phyloP scores from a whole-genome alignment of 345 rosid species.

The Acer campestre region DNA sequence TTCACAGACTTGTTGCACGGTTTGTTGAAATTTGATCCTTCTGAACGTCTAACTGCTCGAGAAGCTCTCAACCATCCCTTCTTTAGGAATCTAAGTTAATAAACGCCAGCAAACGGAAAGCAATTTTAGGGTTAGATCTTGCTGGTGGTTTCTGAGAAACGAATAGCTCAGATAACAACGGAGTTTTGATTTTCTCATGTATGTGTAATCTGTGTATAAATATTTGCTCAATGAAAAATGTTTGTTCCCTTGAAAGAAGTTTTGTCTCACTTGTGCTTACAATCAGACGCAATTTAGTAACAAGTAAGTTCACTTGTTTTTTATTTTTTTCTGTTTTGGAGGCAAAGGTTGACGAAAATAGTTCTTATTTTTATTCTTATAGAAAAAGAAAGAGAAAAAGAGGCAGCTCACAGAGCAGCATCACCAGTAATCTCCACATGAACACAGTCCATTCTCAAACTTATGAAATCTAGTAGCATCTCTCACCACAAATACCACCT shows the following conservation, averaged over 20 bases:
- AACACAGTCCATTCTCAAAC: slow-evolving; percentile 67
- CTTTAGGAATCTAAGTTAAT: slow-evolving; percentile 41
- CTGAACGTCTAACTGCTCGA: slow-evolving; percentile 66
- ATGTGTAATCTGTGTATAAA: slow-evolving; percentile 4
- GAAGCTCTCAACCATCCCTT: slow-evolving; percentile 79
- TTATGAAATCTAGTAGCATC: slow-evolving; percentile 85
- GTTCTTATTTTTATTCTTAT: too few species aligned
- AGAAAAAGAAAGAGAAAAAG: too few species aligned
- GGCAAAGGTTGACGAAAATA: too few species aligned
- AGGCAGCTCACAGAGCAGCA: background rate
- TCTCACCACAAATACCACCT: slow-evolving; percentile 58
- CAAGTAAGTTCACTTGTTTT: too few species aligned
- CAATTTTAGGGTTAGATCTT: background rate
- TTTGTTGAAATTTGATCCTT: slow-evolving; percentile 64
- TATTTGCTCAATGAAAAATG: slow-evolving; percentile 8
- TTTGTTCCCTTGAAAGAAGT: background rate
- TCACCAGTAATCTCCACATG: slow-evolving; percentile 77
- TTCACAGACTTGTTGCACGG: slow-evolving; percentile 62
- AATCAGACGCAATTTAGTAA: background rate
- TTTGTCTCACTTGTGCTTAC: background rate
- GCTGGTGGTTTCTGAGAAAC: background rate
- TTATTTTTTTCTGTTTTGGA: too few species aligned
- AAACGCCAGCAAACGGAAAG: slow-evolving; percentile 2
- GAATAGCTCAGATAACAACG: background rate
- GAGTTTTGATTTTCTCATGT: slow-evolving; percentile 3